These are phyloP conservation scores for Yamadazyma takamatsuzukensis DNA, from an alignment of 805 yeast genomes.

Conservation along the genomic window DNA sequence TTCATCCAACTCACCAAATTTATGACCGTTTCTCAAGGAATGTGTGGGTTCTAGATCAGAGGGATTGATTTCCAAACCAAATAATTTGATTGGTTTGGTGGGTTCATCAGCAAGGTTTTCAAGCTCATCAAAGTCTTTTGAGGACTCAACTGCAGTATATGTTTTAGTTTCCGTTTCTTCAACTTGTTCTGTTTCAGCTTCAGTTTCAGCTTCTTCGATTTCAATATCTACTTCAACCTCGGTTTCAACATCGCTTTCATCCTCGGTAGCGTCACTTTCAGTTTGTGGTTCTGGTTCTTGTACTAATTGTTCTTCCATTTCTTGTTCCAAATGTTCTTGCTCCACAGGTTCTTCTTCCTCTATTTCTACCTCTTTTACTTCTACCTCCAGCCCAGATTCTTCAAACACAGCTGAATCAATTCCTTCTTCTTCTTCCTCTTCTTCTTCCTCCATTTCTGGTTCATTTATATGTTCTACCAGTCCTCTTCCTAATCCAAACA, in stretches of 20 bases:
- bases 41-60: slow-evolving; percentile 20
- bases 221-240: slow-evolving; percentile 1
- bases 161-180: not conserved
- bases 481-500: slow-evolving; percentile 3
- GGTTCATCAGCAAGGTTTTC: not conserved
- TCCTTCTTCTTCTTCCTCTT: slow-evolving; percentile 2
- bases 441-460: slow-evolving; percentile 1
- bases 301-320: not conserved
- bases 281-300: not conserved
- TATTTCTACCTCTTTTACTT: slow-evolving; percentile 1
- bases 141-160: not conserved
- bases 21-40: slow-evolving; percentile 23
- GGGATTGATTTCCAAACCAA: slow-evolving; percentile 21
- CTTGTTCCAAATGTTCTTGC: too few species aligned
- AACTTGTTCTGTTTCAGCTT: not conserved
- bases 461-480: slow-evolving; percentile 1
- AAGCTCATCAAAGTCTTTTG: not conserved
- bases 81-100: not conserved
- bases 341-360: slow-evolving; percentile 1
- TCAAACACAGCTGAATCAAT: slow-evolving; percentile 2
- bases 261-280: slow-evolving; percentile 3
- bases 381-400: slow-evolving; percentile 2
- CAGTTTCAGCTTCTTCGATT: slow-evolving; percentile 1
- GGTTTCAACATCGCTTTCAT: slow-evolving; percentile 1
- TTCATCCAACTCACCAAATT: slow-evolving; percentile 12